phyloP scores from a whole-genome alignment of 129 eudicot species.

The Centaurea solstitialis region DNA sequence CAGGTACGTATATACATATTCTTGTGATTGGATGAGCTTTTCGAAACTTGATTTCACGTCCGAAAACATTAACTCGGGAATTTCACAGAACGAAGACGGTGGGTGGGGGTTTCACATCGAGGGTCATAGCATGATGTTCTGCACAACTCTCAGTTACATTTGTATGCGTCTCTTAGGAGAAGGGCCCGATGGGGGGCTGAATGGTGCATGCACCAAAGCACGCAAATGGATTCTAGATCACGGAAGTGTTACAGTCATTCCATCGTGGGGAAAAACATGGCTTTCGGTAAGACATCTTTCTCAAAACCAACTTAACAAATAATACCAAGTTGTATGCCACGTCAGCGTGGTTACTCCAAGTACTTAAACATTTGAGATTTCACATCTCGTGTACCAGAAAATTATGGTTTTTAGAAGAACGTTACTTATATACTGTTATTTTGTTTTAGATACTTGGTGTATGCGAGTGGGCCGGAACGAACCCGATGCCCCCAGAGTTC shows the following conservation, averaged over 20 bases:
- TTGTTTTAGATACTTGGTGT: slow-evolving; percentile 41
- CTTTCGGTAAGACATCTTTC: slow-evolving; percentile 34
- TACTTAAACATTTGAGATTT: neutral
- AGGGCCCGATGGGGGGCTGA: slow-evolving; percentile 42
- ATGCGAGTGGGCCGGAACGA: slow-evolving; percentile 46
- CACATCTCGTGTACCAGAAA: neutral
- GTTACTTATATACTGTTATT: no score
- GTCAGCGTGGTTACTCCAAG: neutral
- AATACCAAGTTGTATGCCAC: neutral
- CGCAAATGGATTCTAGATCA: slow-evolving; percentile 58
- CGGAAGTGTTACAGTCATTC: slow-evolving; percentile 44
- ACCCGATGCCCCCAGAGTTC: slow-evolving; percentile 48
- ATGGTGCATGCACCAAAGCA: slow-evolving; percentile 46
- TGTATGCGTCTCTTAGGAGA: slow-evolving; percentile 54
- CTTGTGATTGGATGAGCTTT: neutral
- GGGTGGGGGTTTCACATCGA: slow-evolving; percentile 48
- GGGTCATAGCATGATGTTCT: slow-evolving; percentile 45
- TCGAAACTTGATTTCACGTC: neutral
- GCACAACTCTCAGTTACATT: slow-evolving; percentile 45
- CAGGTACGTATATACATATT: slow-evolving; percentile 59
- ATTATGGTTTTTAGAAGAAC: no score
- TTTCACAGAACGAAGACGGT: slow-evolving; percentile 41
- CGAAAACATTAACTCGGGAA: neutral
- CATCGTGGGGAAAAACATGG: slow-evolving; percentile 60
- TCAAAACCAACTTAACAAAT: neutral